These are phyloP conservation scores for Brachypodium distachyon DNA, from an alignment of 202 grass and related monocot species.

Conservation along the genomic window DNA sequence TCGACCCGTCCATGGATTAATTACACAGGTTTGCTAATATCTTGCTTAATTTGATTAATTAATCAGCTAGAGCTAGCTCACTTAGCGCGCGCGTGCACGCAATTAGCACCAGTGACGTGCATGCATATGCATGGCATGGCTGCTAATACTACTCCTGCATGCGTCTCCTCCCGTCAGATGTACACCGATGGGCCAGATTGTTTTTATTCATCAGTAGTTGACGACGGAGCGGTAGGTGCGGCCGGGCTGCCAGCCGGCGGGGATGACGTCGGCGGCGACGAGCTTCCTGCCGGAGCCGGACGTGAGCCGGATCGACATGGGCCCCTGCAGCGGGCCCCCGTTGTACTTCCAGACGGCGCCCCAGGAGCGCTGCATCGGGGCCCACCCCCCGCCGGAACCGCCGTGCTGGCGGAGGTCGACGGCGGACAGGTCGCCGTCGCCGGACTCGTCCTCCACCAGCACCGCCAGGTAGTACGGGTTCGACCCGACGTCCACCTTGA, in stretches of 20 bases:
- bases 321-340: conserved; percentile 16
- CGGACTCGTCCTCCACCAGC: conserved; percentile 46
- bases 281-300: conserved; percentile 32
- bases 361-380: conserved; percentile 36
- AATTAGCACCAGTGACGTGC: no score
- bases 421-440: conserved; percentile 44
- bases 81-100: no score
- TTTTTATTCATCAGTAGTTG: conserved; percentile 13
- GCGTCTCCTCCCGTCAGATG: no score
- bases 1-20: no score
- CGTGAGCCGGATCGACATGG: conserved; percentile 42
- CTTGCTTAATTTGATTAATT: no score
- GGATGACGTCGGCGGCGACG: conserved; percentile 28
- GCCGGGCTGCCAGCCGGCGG: conserved; percentile 25
- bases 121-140: no score
- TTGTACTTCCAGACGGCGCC: conserved; percentile 35
- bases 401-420: conserved; percentile 41
- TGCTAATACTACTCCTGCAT: no score
- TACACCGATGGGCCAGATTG: no score
- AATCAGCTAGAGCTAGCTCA: no score
- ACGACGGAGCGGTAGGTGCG: conserved; percentile 17
- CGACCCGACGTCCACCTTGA: conserved; percentile 58
- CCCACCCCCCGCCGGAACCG: conserved; percentile 10
- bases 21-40: no score
- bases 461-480: conserved; percentile 60